Percentiles rank a stretch among this genome's conserved stretches.
These are phyloP conservation scores for Taxawa tesnikishii DNA, from an alignment of 2,329 filamentous ascomycete species.

Conservation along the genomic window DNA sequence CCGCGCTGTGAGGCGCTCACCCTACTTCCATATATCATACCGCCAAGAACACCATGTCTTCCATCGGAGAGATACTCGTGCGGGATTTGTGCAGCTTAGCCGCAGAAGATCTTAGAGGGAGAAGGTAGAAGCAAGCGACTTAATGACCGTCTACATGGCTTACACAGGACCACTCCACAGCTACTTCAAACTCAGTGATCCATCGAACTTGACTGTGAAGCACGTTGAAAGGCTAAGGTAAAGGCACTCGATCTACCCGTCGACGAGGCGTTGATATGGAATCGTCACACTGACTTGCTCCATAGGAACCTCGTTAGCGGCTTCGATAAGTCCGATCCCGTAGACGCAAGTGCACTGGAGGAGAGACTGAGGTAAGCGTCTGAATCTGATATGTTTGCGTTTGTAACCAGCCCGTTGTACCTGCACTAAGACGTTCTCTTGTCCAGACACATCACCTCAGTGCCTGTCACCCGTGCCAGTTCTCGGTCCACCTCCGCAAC, in stretches of 20 bases:
- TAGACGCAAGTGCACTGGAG: not conserved
- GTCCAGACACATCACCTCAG: not conserved
- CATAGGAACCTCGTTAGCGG: not conserved
- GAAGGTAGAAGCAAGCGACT: not conserved
- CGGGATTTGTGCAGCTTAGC: not conserved
- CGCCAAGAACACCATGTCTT: not conserved
- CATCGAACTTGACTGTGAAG: not conserved
- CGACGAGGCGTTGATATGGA: not conserved
- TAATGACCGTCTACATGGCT: not conserved
- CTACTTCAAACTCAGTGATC: not conserved
- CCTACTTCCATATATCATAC: not conserved
- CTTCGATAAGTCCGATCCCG: not conserved
- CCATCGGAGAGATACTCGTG: not conserved
- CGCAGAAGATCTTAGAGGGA: not conserved
- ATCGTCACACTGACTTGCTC: not conserved
- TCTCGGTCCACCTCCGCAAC: not conserved
- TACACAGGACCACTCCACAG: not conserved
- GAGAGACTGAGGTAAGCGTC: not conserved
- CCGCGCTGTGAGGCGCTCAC: not conserved
- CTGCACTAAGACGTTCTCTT: not conserved
- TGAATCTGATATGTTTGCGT: not conserved
- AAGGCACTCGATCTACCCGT: not conserved
- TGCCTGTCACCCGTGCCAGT: not conserved
- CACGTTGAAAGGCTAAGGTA: not conserved
- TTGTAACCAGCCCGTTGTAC: not conserved